phyloP scores from a whole-genome alignment of 2,329 filamentous ascomycete species.

The Penicillium sp. region DNA sequence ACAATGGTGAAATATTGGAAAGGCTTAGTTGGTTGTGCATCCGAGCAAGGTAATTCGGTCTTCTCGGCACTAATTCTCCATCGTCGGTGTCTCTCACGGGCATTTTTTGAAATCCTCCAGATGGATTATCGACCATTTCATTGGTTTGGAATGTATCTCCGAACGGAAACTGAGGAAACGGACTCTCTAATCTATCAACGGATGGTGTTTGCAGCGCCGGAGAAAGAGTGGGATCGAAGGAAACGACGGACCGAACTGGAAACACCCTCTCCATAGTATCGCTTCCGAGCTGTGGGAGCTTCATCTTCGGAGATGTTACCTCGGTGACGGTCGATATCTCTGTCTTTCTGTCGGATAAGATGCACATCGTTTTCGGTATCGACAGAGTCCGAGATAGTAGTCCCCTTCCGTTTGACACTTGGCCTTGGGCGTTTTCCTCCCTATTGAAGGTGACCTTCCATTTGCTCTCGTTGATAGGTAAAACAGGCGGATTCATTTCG shows the following conservation, averaged over 20 bases:
- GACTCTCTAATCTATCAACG: constrained; percentile 20
- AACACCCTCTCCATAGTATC: constrained; percentile 65
- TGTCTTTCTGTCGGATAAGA: constrained; percentile 19
- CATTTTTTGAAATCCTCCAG: not conserved
- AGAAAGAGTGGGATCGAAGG: constrained; percentile 57
- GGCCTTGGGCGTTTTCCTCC: constrained; percentile 1
- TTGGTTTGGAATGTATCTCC: constrained; percentile 9
- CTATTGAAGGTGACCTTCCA: constrained; percentile 17
- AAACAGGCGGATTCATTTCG: not conserved
- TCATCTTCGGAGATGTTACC: constrained; percentile 16
- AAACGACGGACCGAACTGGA: constrained; percentile 74
- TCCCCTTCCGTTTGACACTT: constrained; percentile 3
- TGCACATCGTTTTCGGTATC: constrained; percentile 22
- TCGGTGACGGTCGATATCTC: constrained; percentile 15
- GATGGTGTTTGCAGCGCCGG: constrained; percentile 26
- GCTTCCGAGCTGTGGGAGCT: constrained; percentile 28
- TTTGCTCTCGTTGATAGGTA: not conserved
- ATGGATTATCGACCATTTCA: not conserved
- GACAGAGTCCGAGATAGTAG: constrained; percentile 9
- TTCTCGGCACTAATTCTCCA: not conserved
- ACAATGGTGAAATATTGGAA: not conserved
- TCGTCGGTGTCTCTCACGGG: not conserved
- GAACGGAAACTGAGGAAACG: constrained; percentile 22
- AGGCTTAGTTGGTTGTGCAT: constrained; percentile 7
- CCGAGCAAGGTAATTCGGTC: not conserved